Conservation (phyloP, 495 filamentous ascomycete genomes). For the Talaromyces adpressus region DNA sequence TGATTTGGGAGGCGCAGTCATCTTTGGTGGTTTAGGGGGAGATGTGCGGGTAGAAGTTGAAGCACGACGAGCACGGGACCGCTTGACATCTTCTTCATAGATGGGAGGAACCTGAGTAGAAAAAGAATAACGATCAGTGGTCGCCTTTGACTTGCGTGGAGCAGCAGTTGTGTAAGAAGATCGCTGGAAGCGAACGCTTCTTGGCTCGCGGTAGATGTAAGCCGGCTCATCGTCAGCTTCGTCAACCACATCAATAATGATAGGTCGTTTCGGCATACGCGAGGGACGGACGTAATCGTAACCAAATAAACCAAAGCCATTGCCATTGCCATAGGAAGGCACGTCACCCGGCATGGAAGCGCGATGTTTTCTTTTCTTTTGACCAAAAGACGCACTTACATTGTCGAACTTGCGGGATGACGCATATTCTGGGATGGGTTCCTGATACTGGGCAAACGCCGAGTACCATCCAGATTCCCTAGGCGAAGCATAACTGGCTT, state of each 20-base stretch:
- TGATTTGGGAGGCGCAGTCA: slow-evolving; percentile 35
- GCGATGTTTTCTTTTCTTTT: slow-evolving; percentile 26
- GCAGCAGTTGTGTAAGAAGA: slow-evolving; percentile 18
- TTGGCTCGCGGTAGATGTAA: slow-evolving; percentile 25
- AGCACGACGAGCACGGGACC: slow-evolving; percentile 39
- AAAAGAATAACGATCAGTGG: slow-evolving; percentile 48
- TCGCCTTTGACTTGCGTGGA: slow-evolving; percentile 41
- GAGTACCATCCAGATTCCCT: slow-evolving; percentile 36
- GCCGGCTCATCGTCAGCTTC: slow-evolving; percentile 41
- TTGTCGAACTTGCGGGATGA: slow-evolving; percentile 47
- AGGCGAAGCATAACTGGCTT: slow-evolving; percentile 39
- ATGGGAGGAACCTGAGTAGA: slow-evolving; percentile 40
- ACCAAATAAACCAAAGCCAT: slow-evolving; percentile 20
- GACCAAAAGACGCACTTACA: slow-evolving; percentile 51
- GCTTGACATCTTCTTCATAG: slow-evolving; percentile 36
- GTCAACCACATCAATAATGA: slow-evolving; percentile 50
- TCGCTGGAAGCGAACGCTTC: slow-evolving; percentile 9
- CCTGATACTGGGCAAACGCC: slow-evolving; percentile 33
- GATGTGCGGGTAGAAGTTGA: slow-evolving; percentile 40
- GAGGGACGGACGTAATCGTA: slow-evolving; percentile 27
- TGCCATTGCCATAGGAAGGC: slow-evolving; percentile 26
- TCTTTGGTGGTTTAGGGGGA: slow-evolving; percentile 24
- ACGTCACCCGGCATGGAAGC: slow-evolving; percentile 30
- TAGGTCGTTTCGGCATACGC: slow-evolving; percentile 43
- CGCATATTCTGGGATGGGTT: slow-evolving; percentile 40